These are phyloP conservation scores for Ceriops zippeliana DNA, from an alignment of 345 rosid species.

Conservation along the genomic window DNA sequence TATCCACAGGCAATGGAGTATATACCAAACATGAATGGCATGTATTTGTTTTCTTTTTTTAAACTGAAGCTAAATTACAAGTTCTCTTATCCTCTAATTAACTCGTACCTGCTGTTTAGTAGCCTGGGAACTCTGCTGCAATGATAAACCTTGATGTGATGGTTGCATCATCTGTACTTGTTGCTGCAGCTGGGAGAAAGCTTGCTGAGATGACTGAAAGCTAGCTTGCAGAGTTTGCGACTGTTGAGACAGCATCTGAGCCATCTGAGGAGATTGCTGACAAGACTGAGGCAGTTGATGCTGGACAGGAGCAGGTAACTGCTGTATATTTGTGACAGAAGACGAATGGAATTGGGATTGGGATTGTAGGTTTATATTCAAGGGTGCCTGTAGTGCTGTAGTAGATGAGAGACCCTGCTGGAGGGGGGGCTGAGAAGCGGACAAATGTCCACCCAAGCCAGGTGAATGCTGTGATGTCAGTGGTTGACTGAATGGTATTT, in stretches of 20 bases:
- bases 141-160: conserved; percentile 46
- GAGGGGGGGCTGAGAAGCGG: conserved; percentile 51
- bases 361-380: conserved; percentile 46
- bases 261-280: conserved; percentile 88
- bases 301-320: conserved; percentile 44
- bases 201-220: conserved; percentile 90
- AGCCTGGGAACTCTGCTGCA: conserved; percentile 55
- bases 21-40: background rate
- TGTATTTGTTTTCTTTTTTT: background rate
- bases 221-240: conserved; percentile 85
- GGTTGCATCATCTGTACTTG: conserved; percentile 91
- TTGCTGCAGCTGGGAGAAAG: conserved; percentile 92
- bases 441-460: conserved; percentile 47
- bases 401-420: conserved; percentile 48
- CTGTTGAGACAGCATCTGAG: conserved; percentile 89
- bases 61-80: background rate
- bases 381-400: conserved; percentile 43
- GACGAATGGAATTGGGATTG: conserved; percentile 37
- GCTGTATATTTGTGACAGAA: conserved; percentile 49
- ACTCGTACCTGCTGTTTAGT: conserved; percentile 64
- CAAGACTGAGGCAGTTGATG: conserved; percentile 58
- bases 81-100: background rate
- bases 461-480: conserved; percentile 43
- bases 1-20: background rate
- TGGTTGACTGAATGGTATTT: conserved; percentile 44